Conservation (phyloP, 2,329 filamentous ascomycete species). For the Periconia macrospinosa region DNA sequence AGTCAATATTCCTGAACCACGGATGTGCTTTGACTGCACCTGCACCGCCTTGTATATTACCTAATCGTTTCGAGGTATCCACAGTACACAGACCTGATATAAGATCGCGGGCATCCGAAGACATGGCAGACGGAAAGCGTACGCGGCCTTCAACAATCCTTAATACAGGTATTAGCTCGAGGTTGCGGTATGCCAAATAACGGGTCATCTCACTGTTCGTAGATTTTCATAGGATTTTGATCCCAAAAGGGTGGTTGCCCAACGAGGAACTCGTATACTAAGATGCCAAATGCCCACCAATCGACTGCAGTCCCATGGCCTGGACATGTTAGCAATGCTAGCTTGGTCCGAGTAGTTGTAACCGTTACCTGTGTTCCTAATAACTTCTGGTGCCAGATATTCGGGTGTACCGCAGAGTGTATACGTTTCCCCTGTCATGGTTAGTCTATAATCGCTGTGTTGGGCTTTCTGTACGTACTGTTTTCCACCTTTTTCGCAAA, state of each 20-base stretch:
- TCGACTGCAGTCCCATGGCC: constrained; percentile 73
- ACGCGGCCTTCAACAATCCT: constrained; percentile 81
- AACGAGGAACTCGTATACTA: constrained; percentile 83
- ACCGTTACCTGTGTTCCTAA: constrained; percentile 70
- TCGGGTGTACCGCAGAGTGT: constrained; percentile 83
- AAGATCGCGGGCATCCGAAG: constrained; percentile 70
- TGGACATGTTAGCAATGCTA: constrained; percentile 24
- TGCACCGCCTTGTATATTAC: constrained; percentile 77
- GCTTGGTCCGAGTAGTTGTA: constrained; percentile 2
- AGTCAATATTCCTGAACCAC: constrained; percentile 74
- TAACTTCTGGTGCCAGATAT: constrained; percentile 82
- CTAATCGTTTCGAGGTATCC: constrained; percentile 75
- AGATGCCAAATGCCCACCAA: constrained; percentile 84
- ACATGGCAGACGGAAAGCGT: constrained; percentile 70
- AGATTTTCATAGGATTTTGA: constrained; percentile 83
- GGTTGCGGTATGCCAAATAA: neutral
- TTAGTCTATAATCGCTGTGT: constrained; percentile 8
- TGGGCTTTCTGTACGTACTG: constrained; percentile 40
- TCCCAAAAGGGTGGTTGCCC: constrained; percentile 88
- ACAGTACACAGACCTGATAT: constrained; percentile 77
- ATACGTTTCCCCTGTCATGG: constrained; percentile 66
- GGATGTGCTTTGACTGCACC: constrained; percentile 72
- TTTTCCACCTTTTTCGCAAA: constrained; percentile 78
- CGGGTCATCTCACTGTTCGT: constrained; percentile 60
- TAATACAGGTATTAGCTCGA: neutral